Conservation (phyloP, 2,329 filamentous ascomycete species). For the Verticillium nubilum region DNA sequence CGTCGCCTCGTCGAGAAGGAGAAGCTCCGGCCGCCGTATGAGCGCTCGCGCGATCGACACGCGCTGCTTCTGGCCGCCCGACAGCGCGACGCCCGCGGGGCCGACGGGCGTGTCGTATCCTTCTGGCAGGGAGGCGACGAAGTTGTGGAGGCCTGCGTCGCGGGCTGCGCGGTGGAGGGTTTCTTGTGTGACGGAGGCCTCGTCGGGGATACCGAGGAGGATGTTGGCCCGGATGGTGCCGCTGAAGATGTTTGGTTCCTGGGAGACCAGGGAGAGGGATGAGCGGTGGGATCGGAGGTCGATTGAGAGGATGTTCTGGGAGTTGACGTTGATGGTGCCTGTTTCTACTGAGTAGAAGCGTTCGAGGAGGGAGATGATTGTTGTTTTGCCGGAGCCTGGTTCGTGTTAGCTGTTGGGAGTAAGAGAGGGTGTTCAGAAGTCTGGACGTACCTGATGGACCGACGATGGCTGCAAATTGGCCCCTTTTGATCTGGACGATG, state of each 20-base stretch:
- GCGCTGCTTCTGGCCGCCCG: conserved; percentile 51
- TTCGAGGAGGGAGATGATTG: conserved; percentile 46
- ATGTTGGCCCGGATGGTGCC: conserved; percentile 44
- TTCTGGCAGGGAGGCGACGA: conserved; percentile 43
- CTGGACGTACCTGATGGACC: conserved; percentile 25
- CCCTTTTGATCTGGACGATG: conserved; percentile 21
- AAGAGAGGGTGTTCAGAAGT: background rate
- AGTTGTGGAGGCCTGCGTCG: conserved; percentile 51
- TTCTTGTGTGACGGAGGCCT: conserved; percentile 22
- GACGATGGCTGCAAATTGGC: conserved; percentile 39
- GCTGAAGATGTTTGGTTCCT: conserved; percentile 45
- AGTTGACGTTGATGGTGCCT: conserved; percentile 29
- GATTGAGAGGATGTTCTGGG: conserved; percentile 25
- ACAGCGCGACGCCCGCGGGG: conserved; percentile 53
- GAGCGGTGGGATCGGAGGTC: conserved; percentile 28
- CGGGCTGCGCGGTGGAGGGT: conserved; percentile 21
- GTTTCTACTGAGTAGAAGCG: conserved; percentile 46
- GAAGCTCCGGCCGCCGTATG: conserved; percentile 41
- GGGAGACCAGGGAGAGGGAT: conserved; percentile 41
- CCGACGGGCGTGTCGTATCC: conserved; percentile 41
- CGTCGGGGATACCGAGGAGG: conserved; percentile 33
- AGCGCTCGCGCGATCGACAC: conserved; percentile 51
- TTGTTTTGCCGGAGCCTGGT: conserved; percentile 44
- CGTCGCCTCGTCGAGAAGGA: conserved; percentile 55
- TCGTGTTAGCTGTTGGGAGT: background rate